Conservation (phyloP, 2,329 filamentous ascomycete genomes). For the Stemphylium lycopersici region DNA sequence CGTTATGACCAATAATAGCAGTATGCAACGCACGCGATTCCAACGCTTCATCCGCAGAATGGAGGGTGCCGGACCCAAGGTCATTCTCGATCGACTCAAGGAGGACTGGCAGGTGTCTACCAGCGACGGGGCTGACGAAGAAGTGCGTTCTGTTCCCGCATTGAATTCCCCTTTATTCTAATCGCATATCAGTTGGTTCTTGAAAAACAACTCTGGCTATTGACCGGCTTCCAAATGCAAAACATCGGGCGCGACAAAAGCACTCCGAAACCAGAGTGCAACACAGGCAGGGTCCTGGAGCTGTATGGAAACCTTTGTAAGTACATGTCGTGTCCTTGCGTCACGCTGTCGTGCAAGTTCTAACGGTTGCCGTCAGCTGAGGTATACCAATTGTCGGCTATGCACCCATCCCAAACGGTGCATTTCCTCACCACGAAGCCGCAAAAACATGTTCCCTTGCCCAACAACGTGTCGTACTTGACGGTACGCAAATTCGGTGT, state of each 20-base stretch:
- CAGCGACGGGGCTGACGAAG: slow-evolving; percentile 56
- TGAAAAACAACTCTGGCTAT: slow-evolving; percentile 67
- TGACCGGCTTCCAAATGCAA: slow-evolving; percentile 59
- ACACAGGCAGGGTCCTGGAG: slow-evolving; percentile 46
- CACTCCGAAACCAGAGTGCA: slow-evolving; percentile 32
- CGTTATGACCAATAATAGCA: slow-evolving; percentile 25
- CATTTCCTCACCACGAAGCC: slow-evolving; percentile 46
- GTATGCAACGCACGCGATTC: slow-evolving; percentile 48
- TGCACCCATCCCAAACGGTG: slow-evolving; percentile 46
- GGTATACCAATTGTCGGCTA: slow-evolving; percentile 54
- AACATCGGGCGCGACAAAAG: slow-evolving; percentile 32
- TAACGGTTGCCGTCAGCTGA: slow-evolving; percentile 47
- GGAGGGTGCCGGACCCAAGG: slow-evolving; percentile 59
- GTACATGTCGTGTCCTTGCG: slow-evolving; percentile 26
- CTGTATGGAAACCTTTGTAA: slow-evolving; percentile 50
- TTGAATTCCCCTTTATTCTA: not conserved
- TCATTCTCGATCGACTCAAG: slow-evolving; percentile 62
- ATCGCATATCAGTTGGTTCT: slow-evolving; percentile 48
- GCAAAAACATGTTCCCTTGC: slow-evolving; percentile 42
- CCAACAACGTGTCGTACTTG: slow-evolving; percentile 37
- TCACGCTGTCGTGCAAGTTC: slow-evolving; percentile 28
- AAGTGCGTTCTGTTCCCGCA: slow-evolving; percentile 32
- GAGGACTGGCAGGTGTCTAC: slow-evolving; percentile 49
- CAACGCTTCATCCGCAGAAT: slow-evolving; percentile 63
- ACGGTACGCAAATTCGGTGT: slow-evolving; percentile 44